phyloP scores from a whole-genome alignment of 805 yeast species.

The Candida takata region DNA sequence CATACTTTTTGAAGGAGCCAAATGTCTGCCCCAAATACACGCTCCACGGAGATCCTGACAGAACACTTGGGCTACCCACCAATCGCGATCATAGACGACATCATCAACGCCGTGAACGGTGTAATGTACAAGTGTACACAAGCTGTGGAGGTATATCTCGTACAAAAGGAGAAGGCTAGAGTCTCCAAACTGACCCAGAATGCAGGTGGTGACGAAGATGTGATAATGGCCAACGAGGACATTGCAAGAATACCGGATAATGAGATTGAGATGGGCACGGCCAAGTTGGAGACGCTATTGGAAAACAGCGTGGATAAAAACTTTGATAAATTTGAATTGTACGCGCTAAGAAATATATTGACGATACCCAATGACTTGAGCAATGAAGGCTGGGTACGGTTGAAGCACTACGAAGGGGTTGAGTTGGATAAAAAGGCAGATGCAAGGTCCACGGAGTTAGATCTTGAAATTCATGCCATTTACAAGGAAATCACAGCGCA shows the following conservation, averaged over 20 bases:
- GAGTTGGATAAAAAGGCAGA: constrained; percentile 17
- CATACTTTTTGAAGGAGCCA: too few relatives aligned
- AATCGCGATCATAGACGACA: constrained; percentile 73
- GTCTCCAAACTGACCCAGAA: constrained; percentile 5
- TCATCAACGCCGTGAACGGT: constrained; percentile 81
- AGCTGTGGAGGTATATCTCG: constrained; percentile 65
- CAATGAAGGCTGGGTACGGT: constrained; percentile 56
- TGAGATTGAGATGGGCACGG: constrained; percentile 73
- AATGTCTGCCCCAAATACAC: constrained; percentile 15
- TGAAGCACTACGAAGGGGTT: constrained; percentile 63
- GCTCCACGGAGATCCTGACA: constrained; percentile 50
- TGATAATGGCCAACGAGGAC: constrained; percentile 21
- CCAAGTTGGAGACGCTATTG: constrained; percentile 66
- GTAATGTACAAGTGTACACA: constrained; percentile 75
- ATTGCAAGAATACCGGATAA: constrained; percentile 25
- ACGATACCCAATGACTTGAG: constrained; percentile 46
- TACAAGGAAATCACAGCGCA: constrained; percentile 37
- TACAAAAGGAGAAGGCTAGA: constrained; percentile 19
- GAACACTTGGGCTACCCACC: constrained; percentile 88
- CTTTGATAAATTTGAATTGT: constrained; percentile 81
- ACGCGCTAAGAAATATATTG: constrained; percentile 70
- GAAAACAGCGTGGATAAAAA: constrained; percentile 73
- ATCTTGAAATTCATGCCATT: constrained; percentile 27
- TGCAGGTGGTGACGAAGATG: constrained; percentile 5
- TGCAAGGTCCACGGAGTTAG: constrained; percentile 20